Evolutionary conservation across 2,329 filamentous ascomycete genomes (phyloP), one percentile per base, ranked within the genome.

Genomic region (Rutstroemia sydowiana): DNA sequence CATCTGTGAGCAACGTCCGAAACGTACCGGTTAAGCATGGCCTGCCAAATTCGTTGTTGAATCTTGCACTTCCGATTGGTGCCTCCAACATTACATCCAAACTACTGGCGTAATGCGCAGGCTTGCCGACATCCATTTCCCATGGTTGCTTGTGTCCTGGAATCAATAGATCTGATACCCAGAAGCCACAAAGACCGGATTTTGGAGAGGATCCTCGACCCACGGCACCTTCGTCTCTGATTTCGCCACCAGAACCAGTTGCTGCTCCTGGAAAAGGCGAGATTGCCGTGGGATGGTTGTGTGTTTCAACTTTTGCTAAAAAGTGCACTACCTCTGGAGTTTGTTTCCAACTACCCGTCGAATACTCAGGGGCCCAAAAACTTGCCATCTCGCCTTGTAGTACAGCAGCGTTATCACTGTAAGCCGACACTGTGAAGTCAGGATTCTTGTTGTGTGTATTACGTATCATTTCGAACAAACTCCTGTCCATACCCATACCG

Each of bases 361-460:
- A 77, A 60, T 90, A 84, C 64, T 93, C 87, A 4, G 93, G 93
- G 1, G 89, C 86, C 92, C 92, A 97, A 65, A 87, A 86, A 57
- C 78, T 82, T 31, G 83, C 85, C 50, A 79, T 71, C 57, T 82
- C 79, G 32, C 88, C 88, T 61, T 88, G 74, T 52, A 95, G 71
- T 1, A 98, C 93, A n/a, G 93, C 93, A 23, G 93, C 93, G 66
- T 98, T 98, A 68, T 98, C 93, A 63, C 88, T 95, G 71, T 98
- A 98, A 7, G 93, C 93, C 32, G 90, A 96, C 40, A 97, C 80
- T n/a, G 91, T 95, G 66, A 83, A 85, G 48, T 87, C 75, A 0
- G 89, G 88, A 57, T 83, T 85, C 62, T 81, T 80, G 68, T 88
- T 86, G 71, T 98, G 90, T 1, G 93, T 98, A 68, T 96, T 95